phyloP scores from a whole-genome alignment of 1,284 basidiomycete genomes.

The Cutaneotrichosporon sp. region DNA sequence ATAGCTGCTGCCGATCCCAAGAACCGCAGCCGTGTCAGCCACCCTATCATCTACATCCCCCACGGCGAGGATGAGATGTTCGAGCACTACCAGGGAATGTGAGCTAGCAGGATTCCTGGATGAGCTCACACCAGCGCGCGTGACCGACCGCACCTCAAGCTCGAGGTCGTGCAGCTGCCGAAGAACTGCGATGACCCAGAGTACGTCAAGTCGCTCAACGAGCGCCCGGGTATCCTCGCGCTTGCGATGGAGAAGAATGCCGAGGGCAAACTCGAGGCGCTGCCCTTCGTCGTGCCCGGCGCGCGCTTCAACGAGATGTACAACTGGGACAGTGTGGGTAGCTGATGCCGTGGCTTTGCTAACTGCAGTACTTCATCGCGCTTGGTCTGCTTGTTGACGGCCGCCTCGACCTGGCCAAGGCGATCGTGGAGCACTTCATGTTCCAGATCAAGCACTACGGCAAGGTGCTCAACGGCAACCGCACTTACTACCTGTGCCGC shows the following conservation, averaged over 20 bases:
- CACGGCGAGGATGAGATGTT: conserved; percentile 87
- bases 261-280: conserved; percentile 78
- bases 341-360: neutral
- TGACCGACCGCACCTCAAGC: conserved; percentile 82
- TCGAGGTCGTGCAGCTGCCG: conserved; percentile 86
- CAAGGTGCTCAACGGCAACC: conserved; percentile 57
- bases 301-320: conserved; percentile 93
- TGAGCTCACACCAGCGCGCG: conserved; percentile 32
- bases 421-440: conserved; percentile 97
- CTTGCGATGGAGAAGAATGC: conserved; percentile 85
- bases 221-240: conserved; percentile 87
- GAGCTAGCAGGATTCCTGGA: conserved; percentile 10
- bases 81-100: conserved; percentile 70
- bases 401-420: conserved; percentile 86
- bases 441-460: conserved; percentile 98
- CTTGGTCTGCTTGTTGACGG: conserved; percentile 91
- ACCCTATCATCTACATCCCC: conserved; percentile 91
- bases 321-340: conserved; percentile 45
- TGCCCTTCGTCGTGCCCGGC: conserved; percentile 95
- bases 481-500: conserved; percentile 72
- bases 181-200: conserved; percentile 74
- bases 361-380: conserved; percentile 44
- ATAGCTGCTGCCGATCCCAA: conserved; percentile 96
- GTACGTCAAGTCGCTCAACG: conserved; percentile 90
- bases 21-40: conserved; percentile 77